These are phyloP conservation scores for Kurtzmaniella cleridarum DNA, from an alignment of 805 yeast genomes.

Conservation along the genomic window DNA sequence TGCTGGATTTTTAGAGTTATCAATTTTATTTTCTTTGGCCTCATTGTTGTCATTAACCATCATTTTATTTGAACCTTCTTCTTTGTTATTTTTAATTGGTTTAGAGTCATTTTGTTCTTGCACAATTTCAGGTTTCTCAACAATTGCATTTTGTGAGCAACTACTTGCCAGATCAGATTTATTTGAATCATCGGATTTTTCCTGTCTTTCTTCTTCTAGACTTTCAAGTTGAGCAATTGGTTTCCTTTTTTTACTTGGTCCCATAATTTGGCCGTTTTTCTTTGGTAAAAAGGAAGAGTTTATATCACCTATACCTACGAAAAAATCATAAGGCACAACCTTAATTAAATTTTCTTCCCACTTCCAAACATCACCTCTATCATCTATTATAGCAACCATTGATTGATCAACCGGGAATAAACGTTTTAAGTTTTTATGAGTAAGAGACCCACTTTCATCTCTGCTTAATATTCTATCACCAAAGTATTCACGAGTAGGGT, in stretches of 20 bases:
- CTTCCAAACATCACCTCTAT: slow-evolving; percentile 98
- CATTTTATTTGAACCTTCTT: slow-evolving; percentile 3
- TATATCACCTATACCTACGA: slow-evolving; percentile 96
- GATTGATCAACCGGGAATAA: slow-evolving; percentile 94
- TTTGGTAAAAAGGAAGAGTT: slow-evolving; percentile 89
- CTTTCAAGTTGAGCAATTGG: slow-evolving; percentile 55
- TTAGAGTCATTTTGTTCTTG: neutral
- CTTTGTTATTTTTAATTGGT: neutral
- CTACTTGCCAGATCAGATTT: slow-evolving; percentile 3
- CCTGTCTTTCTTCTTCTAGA: slow-evolving; percentile 13
- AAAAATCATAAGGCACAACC: slow-evolving; percentile 93
- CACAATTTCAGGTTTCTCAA: no score
- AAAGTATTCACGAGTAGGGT: slow-evolving; percentile 80
- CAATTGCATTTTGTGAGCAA: no score
- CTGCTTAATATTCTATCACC: slow-evolving; percentile 89
- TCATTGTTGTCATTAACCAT: slow-evolving; percentile 13
- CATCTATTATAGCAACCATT: slow-evolving; percentile 95
- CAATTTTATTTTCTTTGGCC: slow-evolving; percentile 45
- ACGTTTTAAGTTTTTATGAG: slow-evolving; percentile 82
- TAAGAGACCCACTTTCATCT: slow-evolving; percentile 90
- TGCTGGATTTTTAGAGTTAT: slow-evolving; percentile 28
- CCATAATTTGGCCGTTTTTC: slow-evolving; percentile 50
- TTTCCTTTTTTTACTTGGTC: slow-evolving; percentile 59
- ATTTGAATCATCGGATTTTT: slow-evolving; percentile 3
- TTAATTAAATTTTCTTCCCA: slow-evolving; percentile 91